These are phyloP conservation scores for Biscogniauxia sp. DNA, from an alignment of 2,329 filamentous ascomycete genomes.

Conservation along the genomic window DNA sequence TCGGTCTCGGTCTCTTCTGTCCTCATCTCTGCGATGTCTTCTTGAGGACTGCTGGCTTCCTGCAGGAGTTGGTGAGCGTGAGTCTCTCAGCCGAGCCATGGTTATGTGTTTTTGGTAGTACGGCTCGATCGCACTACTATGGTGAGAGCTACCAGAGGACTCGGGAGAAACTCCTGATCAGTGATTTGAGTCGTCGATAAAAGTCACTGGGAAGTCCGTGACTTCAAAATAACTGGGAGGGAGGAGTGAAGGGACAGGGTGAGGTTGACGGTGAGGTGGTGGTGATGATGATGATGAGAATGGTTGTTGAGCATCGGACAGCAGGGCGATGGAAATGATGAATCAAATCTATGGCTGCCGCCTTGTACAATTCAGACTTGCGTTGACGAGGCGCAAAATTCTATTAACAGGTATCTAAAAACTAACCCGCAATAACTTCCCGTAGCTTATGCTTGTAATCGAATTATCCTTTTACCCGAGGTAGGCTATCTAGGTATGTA, in stretches of 20 bases:
- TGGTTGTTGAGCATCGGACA: background rate
- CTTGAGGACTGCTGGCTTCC: conserved; percentile 76
- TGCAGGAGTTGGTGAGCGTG: conserved; percentile 91
- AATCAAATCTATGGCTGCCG: background rate
- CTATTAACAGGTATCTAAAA: background rate
- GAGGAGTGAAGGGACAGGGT: background rate
- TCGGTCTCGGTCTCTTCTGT: conserved; percentile 53
- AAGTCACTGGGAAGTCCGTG: conserved; percentile 15
- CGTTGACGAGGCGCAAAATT: background rate
- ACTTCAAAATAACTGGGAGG: conserved; percentile 7
- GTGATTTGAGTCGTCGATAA: conserved; percentile 19
- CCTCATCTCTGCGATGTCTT: conserved; percentile 62
- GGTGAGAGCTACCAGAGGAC: conserved; percentile 36
- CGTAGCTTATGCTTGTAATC: background rate
- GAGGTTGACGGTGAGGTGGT: too few species aligned
- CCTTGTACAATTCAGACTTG: background rate
- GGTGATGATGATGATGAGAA: background rate
- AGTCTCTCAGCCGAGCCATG: conserved; percentile 65
- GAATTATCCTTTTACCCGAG: background rate
- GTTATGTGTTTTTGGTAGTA: conserved; percentile 29
- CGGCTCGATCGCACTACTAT: conserved; percentile 36
- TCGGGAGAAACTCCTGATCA: conserved; percentile 27
- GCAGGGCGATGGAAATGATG: conserved; percentile 2
- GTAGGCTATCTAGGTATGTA: background rate
- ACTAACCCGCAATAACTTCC: background rate